Evolutionary conservation across 1,284 basidiomycete species (phyloP).

Genomic region (Caloboletus inedulis): DNA sequence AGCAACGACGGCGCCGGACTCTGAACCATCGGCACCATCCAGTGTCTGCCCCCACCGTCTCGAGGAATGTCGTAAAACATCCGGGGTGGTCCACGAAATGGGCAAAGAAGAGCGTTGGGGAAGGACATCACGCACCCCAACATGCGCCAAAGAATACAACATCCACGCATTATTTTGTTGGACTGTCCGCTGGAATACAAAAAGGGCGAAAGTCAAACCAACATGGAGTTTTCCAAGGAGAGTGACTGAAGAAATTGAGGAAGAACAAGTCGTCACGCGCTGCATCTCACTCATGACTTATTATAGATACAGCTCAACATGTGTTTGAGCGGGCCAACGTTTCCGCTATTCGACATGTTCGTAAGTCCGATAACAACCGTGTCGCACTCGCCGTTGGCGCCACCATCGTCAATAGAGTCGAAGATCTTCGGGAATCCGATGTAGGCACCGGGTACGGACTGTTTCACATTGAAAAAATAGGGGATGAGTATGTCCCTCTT

Average conservation of each 20-base stretch:
- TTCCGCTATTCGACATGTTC: conserved; percentile 89
- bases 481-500: conserved; percentile 71
- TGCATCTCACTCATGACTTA: conserved; percentile 30
- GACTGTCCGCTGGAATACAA: conserved; percentile 99
- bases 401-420: conserved; percentile 95
- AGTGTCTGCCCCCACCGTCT: conserved; percentile 83
- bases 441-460: conserved; percentile 92
- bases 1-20: conserved; percentile 7
- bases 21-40: conserved; percentile 33
- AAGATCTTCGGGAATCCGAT: conserved; percentile 90
- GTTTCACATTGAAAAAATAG: conserved; percentile 96
- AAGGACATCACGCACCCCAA: conserved; percentile 98
- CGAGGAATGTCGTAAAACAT: conserved; percentile 85
- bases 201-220: conserved; percentile 98
- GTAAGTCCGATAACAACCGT: conserved; percentile 99
- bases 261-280: conserved; percentile 92
- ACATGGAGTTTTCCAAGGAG: conserved; percentile 97
- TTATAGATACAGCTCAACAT: conserved; percentile 88
- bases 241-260: conserved; percentile 96
- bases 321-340: conserved; percentile 88
- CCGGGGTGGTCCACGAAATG: conserved; percentile 90
- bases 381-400: conserved; percentile 95
- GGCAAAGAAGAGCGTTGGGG: conserved; percentile 86
- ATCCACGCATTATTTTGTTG: conserved; percentile 87
- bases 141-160: conserved; percentile 90